Conservation (phyloP, 2,329 filamentous ascomycete genomes). For the Talaromyces rugulosus region DNA sequence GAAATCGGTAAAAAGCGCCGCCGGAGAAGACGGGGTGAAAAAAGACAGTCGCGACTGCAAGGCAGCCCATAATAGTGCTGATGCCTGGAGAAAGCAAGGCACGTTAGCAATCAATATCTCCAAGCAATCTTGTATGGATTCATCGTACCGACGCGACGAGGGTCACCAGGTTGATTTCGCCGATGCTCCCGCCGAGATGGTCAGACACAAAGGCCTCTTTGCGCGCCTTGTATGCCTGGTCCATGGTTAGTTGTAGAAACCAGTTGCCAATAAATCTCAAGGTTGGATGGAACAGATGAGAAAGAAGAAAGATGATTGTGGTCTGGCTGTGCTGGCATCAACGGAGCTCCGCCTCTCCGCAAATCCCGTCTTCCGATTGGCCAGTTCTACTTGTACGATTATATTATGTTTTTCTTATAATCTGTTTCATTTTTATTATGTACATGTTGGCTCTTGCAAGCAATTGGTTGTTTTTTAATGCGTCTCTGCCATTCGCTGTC, state of each 20-base stretch:
- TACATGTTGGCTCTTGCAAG: not conserved
- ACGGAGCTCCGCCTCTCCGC: not conserved
- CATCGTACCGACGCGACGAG: conserved; percentile 69
- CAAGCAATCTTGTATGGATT: too few species aligned
- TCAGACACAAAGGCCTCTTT: conserved; percentile 97
- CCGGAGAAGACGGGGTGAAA: conserved; percentile 69
- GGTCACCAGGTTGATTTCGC: conserved; percentile 83
- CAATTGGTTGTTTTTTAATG: not conserved
- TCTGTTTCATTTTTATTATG: not conserved
- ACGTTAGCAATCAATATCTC: not conserved
- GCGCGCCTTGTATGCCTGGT: conserved; percentile 71
- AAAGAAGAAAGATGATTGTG: not conserved
- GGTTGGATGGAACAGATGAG: not conserved
- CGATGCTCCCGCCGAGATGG: conserved; percentile 74
- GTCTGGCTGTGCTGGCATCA: not conserved
- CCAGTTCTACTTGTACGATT: not conserved
- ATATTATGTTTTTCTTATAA: not conserved
- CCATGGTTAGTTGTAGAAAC: conserved; percentile 21
- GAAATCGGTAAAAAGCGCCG: conserved; percentile 74
- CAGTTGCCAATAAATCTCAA: not conserved
- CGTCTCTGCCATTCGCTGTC: not conserved
- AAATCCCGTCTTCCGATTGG: not conserved
- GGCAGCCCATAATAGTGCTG: conserved; percentile 81
- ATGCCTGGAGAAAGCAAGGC: conserved; percentile 53
- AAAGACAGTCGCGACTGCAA: conserved; percentile 79